Conservation (phyloP, 768 basidiomycete species). For the Coprinopsis strossmayeri region DNA sequence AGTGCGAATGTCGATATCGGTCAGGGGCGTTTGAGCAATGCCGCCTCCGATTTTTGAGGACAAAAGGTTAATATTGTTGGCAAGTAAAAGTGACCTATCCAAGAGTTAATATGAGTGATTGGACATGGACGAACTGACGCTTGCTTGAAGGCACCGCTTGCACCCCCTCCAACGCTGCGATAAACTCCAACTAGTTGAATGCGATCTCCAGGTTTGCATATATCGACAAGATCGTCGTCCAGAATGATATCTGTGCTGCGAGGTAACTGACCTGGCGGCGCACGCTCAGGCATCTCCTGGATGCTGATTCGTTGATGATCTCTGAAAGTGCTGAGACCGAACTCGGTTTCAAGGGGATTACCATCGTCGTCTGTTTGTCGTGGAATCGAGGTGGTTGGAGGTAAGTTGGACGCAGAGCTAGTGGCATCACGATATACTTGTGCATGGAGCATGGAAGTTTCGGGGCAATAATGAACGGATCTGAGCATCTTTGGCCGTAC, state of each 20-base stretch:
- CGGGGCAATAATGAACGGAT: constrained; percentile 94
- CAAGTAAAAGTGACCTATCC: constrained; percentile 80
- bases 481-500: constrained; percentile 98
- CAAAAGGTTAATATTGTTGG: constrained; percentile 91
- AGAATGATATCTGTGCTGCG: constrained; percentile 93
- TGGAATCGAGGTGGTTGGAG: constrained; percentile 79
- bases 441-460: constrained; percentile 75
- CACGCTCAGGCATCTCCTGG: constrained; percentile 99
- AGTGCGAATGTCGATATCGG: constrained; percentile 89
- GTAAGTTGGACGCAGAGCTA: constrained; percentile 76
- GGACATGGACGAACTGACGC: constrained; percentile 17
- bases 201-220: constrained; percentile 96
- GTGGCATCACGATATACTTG: constrained; percentile 93
- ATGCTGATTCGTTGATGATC: constrained; percentile 98
- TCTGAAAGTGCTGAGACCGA: constrained; percentile 83
- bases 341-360: constrained; percentile 82
- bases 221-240: constrained; percentile 95
- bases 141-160: constrained; percentile 91
- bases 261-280: constrained; percentile 94
- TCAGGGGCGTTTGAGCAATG: constrained; percentile 86
- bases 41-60: constrained; percentile 94
- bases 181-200: constrained; percentile 96
- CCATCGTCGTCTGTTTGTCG: constrained; percentile 93
- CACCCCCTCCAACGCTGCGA: constrained; percentile 88
- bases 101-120: constrained; percentile 11